phyloP scores from a whole-genome alignment of 768 basidiomycete genomes.

The Sporobolomyces pararoseus region DNA sequence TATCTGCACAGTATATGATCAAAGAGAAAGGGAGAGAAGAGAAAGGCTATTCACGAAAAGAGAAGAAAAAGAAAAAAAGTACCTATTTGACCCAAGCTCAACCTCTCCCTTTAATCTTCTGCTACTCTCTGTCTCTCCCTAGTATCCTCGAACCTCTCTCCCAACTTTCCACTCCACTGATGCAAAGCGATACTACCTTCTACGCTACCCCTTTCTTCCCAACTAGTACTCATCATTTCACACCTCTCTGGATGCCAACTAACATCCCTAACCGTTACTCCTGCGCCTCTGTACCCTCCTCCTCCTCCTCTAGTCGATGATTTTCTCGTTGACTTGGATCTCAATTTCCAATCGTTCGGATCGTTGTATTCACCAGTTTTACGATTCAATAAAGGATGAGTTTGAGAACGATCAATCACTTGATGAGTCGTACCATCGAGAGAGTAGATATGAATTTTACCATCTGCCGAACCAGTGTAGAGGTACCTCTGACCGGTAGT shows the following conservation, averaged over 20 bases:
- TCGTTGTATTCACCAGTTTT: conserved; percentile 52
- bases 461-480: conserved; percentile 87
- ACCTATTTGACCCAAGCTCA: no score
- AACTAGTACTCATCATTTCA: conserved; percentile 83
- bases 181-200: conserved; percentile 73
- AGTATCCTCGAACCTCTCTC: conserved; percentile 31
- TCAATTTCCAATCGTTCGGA: conserved; percentile 58
- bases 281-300: conserved; percentile 45
- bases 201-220: conserved; percentile 61
- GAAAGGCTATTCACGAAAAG: no score
- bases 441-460: conserved; percentile 86
- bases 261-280: conserved; percentile 76
- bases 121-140: conserved; percentile 4
- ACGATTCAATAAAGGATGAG: conserved; percentile 59
- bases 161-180: conserved; percentile 72
- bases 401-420: conserved; percentile 73
- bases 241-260: conserved; percentile 94
- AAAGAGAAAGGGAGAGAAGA: no score
- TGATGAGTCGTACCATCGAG: conserved; percentile 82
- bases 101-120: background rate
- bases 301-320: conserved; percentile 45
- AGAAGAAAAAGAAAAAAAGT: no score
- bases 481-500: conserved; percentile 88
- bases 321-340: background rate
- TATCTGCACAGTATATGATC: no score